Percentiles rank a stretch among this genome's conserved stretches.
phyloP scores from a whole-genome alignment of 805 yeast species.

The Cyberlindnera samutprakarnensis region DNA sequence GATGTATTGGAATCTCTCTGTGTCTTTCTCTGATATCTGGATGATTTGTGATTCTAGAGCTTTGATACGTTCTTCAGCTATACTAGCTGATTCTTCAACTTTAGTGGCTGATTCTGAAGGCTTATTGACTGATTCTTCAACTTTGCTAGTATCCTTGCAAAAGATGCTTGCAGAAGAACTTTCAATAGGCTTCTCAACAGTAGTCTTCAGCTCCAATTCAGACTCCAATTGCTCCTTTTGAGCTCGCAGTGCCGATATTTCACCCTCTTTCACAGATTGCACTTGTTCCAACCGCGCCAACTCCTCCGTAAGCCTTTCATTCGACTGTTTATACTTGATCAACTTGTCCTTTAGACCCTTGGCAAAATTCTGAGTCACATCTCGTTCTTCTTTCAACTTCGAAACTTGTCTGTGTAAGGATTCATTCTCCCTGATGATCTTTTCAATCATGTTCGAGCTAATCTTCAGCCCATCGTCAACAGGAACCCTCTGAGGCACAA shows the following conservation, averaged over 20 bases:
- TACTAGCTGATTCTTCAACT: background rate
- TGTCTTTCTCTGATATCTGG: constrained; percentile 5
- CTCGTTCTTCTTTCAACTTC: constrained; percentile 24
- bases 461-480: constrained; percentile 26
- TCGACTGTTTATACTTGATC: constrained; percentile 27
- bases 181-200: no score
- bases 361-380: constrained; percentile 25
- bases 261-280: background rate
- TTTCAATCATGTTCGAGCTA: constrained; percentile 30
- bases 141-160: background rate
- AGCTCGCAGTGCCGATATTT: background rate
- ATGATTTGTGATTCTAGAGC: constrained; percentile 4
- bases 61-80: constrained; percentile 9
- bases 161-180: no score
- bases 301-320: constrained; percentile 18
- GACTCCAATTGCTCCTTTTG: background rate
- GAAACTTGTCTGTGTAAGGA: constrained; percentile 25
- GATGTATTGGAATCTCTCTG: constrained; percentile 12
- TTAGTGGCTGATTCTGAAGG: background rate
- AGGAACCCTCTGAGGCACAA: constrained; percentile 11
- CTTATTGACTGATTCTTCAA: background rate
- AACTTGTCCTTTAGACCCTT: constrained; percentile 28
- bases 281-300: constrained; percentile 1
- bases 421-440: constrained; percentile 29
- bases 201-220: background rate